These are phyloP conservation scores for Diutina ranongensis DNA, from an alignment of 1,139 yeast genomes.

Conservation along the genomic window DNA sequence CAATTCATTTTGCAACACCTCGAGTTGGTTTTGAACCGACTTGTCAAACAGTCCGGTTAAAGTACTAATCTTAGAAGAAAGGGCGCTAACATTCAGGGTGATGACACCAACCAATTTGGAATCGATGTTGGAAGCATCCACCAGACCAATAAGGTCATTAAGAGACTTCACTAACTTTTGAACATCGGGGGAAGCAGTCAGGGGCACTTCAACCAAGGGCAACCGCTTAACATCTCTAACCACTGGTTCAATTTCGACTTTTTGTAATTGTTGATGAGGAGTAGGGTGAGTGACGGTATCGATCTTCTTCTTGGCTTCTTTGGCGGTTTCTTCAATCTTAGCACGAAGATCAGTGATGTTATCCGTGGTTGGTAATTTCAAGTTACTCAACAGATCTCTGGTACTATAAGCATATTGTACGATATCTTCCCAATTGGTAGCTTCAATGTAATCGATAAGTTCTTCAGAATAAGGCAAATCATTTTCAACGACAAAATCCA, in stretches of 20 bases:
- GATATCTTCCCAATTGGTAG: slow-evolving; percentile 26
- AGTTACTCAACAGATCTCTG: slow-evolving; percentile 13
- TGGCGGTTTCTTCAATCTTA: slow-evolving; percentile 21
- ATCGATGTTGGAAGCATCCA: slow-evolving; percentile 30
- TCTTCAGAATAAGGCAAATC: slow-evolving; percentile 37
- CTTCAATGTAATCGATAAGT: slow-evolving; percentile 28
- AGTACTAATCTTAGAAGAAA: slow-evolving; percentile 22
- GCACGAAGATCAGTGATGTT: slow-evolving; percentile 24
- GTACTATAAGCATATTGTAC: slow-evolving; percentile 14
- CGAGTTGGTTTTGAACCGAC: slow-evolving; percentile 26
- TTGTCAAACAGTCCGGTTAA: slow-evolving; percentile 29
- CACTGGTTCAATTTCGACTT: slow-evolving; percentile 27
- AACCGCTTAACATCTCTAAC: slow-evolving; percentile 20
- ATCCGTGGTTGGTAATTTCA: slow-evolving; percentile 22
- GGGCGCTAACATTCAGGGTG: slow-evolving; percentile 21
- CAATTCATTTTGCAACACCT: slow-evolving; percentile 37
- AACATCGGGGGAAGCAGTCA: slow-evolving; percentile 33
- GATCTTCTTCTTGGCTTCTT: slow-evolving; percentile 27
- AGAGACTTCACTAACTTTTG: slow-evolving; percentile 35
- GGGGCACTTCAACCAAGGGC: slow-evolving; percentile 23
- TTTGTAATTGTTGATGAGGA: slow-evolving; percentile 37
- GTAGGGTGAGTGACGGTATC: slow-evolving; percentile 15
- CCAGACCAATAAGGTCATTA: slow-evolving; percentile 39
- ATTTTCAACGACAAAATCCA: slow-evolving; percentile 35
- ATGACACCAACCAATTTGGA: slow-evolving; percentile 20